Evolutionary conservation across 768 basidiomycete genomes (phyloP), one percentile per base, ranked within the genome.

Genomic region (Hemileccinum impolitum): DNA sequence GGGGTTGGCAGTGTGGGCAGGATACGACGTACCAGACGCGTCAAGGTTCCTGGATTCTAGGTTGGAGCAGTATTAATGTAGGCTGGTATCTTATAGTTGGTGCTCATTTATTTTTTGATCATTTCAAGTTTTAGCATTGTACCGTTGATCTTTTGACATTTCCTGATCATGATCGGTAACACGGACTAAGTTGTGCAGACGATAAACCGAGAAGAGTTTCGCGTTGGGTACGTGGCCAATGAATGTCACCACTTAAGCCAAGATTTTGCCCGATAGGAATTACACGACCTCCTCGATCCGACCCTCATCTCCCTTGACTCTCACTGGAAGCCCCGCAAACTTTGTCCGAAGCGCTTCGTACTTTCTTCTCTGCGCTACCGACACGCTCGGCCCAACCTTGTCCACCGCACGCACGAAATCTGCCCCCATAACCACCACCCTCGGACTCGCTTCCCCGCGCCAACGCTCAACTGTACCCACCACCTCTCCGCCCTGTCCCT

Each of bases 351-450:
- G 70, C 14, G 78, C 74, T 63, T 92, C 85, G 60, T 97, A 99
- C 69, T 84, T 86, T 61, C 79, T 72, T 63, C 91, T 76, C 74
- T 98, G 94, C 21, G 77, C 77, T 9, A 68, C 72, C 39, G 84
- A 86, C 17, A 98, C 95, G 67, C 92, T 94, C 13, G 94, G 94
- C 39, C 78, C 75, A 13, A 96, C 84, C 68, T 94, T 94, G 26
- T 80, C 80, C 58, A 89, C 65, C 19, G 94, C 94, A 6, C 62
- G 64, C 32, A 64, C 66, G 59, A 99, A 97, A 64, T 99, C 92
- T 2, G 74, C 70, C 31, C 77, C 54, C 14, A 67, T 67, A 11
- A 97, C 85, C 14, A 70, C 9, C 14, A 62, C 50, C 32, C 14
- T 39, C 3, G 9, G 41, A 26, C 30, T 14, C n/a, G 15, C 30